Base-by-base conservation (phyloP, 345 rosid genomes). In the Brassica nigra region DNA sequence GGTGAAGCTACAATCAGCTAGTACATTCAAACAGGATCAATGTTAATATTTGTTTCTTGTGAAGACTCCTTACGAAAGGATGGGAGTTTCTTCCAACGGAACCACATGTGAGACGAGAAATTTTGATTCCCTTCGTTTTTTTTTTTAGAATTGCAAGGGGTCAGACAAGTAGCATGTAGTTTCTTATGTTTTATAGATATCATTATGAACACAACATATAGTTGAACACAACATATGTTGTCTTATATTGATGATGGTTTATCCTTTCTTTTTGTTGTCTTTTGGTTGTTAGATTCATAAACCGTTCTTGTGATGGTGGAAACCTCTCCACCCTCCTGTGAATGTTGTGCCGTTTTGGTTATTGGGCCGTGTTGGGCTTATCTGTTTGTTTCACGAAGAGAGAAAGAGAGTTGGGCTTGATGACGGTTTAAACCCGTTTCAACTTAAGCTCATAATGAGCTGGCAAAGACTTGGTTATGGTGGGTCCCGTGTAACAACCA, bases 261-360 rank as follows among this genome's bases (percentile, higher is more conserved):
- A 44, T 61, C 3, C 31, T 31, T 52, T 4, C 33, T 58, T 23
- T 23, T 23, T 23, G 27, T 23, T 23, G 27, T 23, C 27, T 23
- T 23, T 23, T 23, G 27, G 27, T 90, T 16, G 91, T 91, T 10
- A 85, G 95, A 70, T 91, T 92, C 82, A 85, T 94, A 29, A 94
- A 92, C 86, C 98, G 90, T 86, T 95, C 97, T 47, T 95, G 97
- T 70, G 97, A 90, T 16, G 95, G 97, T 0, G 95, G 95, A 39
- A 91, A 92, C 76, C 86, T 95, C 55, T 86, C 84, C 4, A 86
- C 94, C 0, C 74, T 23, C 27, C 27, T 23, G 27, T 23, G 27
- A 23, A 23, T 23, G 27, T 23, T 23, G 27, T 23, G 27, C 27
- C 27, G 27, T 23, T 23, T 23, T 23, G 27, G 27, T 23, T 23